Percentiles rank a stretch among this genome's conserved stretches.
These are phyloP conservation scores for Neopestalotiopsis sp. DNA, from an alignment of 2,329 filamentous ascomycete genomes.

Conservation along the genomic window DNA sequence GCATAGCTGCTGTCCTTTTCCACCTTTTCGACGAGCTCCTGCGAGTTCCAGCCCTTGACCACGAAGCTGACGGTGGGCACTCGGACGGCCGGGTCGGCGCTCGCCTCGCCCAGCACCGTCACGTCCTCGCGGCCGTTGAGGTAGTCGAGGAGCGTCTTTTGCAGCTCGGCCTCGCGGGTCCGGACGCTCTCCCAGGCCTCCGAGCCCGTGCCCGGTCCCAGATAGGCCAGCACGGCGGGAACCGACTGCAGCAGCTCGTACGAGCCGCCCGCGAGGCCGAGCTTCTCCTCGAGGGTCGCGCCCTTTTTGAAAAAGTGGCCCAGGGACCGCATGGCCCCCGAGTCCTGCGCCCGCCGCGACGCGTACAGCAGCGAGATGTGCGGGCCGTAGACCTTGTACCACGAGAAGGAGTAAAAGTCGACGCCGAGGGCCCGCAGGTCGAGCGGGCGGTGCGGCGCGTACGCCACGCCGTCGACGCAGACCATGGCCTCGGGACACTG, in stretches of 20 bases:
- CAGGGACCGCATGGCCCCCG: slow-evolving; percentile 31
- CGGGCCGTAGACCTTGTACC: slow-evolving; percentile 69
- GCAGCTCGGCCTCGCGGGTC: slow-evolving; percentile 65
- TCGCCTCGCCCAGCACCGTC: slow-evolving; percentile 63
- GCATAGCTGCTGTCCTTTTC: slow-evolving; percentile 64
- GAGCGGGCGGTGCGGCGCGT: slow-evolving; percentile 61
- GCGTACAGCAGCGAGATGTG: slow-evolving; percentile 63
- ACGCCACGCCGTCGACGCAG: slow-evolving; percentile 62
- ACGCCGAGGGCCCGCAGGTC: slow-evolving; percentile 61
- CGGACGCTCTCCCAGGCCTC: slow-evolving; percentile 56
- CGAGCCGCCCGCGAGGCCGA: slow-evolving; percentile 70
- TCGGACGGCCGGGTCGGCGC: slow-evolving; percentile 50
- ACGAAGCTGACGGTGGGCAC: slow-evolving; percentile 73
- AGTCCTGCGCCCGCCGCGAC: slow-evolving; percentile 51
- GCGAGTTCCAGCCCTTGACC: slow-evolving; percentile 60
- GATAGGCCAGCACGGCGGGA: slow-evolving; percentile 65
- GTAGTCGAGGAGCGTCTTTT: slow-evolving; percentile 63
- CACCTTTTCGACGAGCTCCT: slow-evolving; percentile 64
- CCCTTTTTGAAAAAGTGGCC: slow-evolving; percentile 72
- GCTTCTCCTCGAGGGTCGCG: slow-evolving; percentile 66
- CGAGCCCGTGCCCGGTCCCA: slow-evolving; percentile 44
- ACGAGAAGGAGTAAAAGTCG: slow-evolving; percentile 65
- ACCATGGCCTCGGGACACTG: slow-evolving; percentile 30
- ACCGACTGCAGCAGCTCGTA: slow-evolving; percentile 73
- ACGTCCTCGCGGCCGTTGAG: slow-evolving; percentile 56